Base-by-base conservation (phyloP, 2,329 filamentous ascomycete species). In the Proliferodiscus dingleyae region DNA sequence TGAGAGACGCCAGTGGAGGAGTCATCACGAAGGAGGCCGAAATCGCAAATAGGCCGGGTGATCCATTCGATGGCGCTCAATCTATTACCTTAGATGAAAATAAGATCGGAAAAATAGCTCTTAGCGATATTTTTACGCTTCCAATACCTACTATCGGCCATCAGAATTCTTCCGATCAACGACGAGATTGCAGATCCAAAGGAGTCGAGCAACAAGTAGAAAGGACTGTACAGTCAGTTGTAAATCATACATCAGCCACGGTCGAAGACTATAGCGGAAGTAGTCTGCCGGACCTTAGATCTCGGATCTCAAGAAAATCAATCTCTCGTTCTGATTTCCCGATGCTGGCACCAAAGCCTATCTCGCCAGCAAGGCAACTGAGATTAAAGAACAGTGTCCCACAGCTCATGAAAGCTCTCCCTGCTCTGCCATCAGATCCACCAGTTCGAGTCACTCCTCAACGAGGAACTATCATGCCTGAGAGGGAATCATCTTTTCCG, bases 351-450 rank as follows among this genome's bases (percentile, higher is more conserved):
- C 61, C 61, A 34, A 62, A 62, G 37, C 60, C 61, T n/a, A 62
- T 64, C 19, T 64, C 60, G 23, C 61, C 61, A 26, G 61, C 57
- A 34, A 59, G 61, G 26, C 56, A 62, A 38, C 37, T 62, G 26
- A 63, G 56, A 41, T 43, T 64, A 28, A 62, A 63, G 38, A 63
- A 64, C 24, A 65, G 61, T 42, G 51, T 64, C 16, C 59, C 60
- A 19, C 59, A 61, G 24, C 49, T 64, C 8, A 65, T 64, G 60
- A 64, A 65, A 45, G 56, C 61, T 22, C 54, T 64, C 18, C 62
- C 61, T 19, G 46, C 57, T 7, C 26, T 62, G 16, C 60, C 62
- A 21, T 52, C 53, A 9, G 51, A 61, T 28, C 45, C 46, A 16
- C 21, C 40, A 9, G 22, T 46, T 48, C 28, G 37, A n/a, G 41